Evolutionary conservation across 441 rosid species (phyloP), one percentile per base, ranked within the genome.

Genomic region (Erysimum pusillum): DNA sequence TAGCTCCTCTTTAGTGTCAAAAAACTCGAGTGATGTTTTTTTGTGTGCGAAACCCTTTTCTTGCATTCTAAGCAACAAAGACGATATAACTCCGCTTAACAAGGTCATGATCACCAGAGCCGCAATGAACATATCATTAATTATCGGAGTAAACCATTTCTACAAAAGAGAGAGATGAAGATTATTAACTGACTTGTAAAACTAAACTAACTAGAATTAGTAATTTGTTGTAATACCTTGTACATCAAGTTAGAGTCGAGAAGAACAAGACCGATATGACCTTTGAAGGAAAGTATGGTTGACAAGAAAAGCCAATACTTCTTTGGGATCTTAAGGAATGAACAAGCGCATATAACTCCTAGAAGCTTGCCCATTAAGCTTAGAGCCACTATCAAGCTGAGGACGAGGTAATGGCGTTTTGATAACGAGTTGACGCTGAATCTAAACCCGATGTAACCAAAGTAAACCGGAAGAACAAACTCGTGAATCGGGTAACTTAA

Each of bases 381-480:
- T n/a, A n/a, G n/a, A n/a, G n/a, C n/a, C n/a, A n/a, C n/a, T n/a
- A n/a, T n/a, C n/a, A n/a, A n/a, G n/a, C n/a, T n/a, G n/a, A n/a
- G n/a, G n/a, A n/a, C 73, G 7, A 85, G 13, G 58, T 56, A 74
- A 74, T 74, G 64, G 7, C 79, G 54, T 56, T 68, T 80, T 38
- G 66, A 57, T 10, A 44, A 15, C 35, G 85, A 36, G 18, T 64
- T 66, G 7, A 10, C 20, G 71, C 89, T 81, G 69, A 92, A 83
- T 46, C 89, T 92, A 67, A 92, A 92, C 9, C 97, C 99, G 2
- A 87, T 83, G 73, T 84, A 89, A 61, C 98, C 94, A 9, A 90
- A 94, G 83, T 86, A 94, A 9, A 92, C 82, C 2, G 99, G 99
- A 14, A 92, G 93, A 15, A 94, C 69, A 74, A 92, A 92, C 80